Conservation (phyloP, 148 eudicot genomes). For the Silene latifolia region DNA sequence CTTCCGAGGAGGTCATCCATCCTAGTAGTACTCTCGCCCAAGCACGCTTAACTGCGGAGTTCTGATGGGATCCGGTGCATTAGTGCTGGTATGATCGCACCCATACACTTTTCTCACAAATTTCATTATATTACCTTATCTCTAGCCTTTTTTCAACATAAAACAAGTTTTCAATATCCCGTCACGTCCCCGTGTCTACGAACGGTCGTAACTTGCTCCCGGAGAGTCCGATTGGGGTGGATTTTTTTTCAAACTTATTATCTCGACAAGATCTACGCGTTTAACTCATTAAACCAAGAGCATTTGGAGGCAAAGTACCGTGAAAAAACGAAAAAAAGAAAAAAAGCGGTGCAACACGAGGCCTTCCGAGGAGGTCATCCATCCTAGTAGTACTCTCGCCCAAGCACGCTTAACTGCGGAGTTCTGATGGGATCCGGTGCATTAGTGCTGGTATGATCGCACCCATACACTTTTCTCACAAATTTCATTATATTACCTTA, state of each 20-base stretch:
- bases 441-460: constrained; percentile 71
- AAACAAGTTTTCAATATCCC: too few relatives aligned
- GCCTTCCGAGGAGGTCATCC: constrained; percentile 58
- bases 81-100: constrained; percentile 70
- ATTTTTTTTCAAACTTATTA: too few relatives aligned
- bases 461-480: constrained; percentile 17
- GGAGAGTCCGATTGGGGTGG: too few relatives aligned
- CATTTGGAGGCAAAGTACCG: too few relatives aligned
- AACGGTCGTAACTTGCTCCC: too few relatives aligned
- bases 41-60: constrained; percentile 64
- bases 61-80: constrained; percentile 65
- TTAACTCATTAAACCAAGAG: too few relatives aligned
- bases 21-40: constrained; percentile 65
- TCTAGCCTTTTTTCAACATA: too few relatives aligned
- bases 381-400: constrained; percentile 63
- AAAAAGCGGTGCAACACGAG: constrained; percentile 40
- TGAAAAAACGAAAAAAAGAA: too few relatives aligned
- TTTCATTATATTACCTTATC: too few relatives aligned
- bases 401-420: constrained; percentile 64
- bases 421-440: constrained; percentile 67
- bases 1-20: constrained; percentile 57
- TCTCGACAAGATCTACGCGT: too few relatives aligned
- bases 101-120: constrained; percentile 5
- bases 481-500: too few relatives aligned
- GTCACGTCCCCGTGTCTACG: too few relatives aligned